These are phyloP conservation scores for Fraxinus cuspidata DNA, from an alignment of 257 asterid species.

Conservation along the genomic window DNA sequence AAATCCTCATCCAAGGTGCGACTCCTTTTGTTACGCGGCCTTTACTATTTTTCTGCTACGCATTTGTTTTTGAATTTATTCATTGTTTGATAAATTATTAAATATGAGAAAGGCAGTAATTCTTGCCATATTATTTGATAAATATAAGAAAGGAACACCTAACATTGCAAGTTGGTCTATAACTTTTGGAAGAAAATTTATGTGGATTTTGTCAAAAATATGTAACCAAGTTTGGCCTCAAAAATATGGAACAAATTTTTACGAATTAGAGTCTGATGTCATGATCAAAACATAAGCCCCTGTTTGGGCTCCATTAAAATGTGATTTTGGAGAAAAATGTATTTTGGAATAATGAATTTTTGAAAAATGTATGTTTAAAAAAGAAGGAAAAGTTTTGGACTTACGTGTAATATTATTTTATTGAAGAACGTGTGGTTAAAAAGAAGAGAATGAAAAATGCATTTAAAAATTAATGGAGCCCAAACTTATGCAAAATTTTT, in stretches of 20 bases:
- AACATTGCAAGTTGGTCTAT: not conserved
- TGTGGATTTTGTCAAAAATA: no score
- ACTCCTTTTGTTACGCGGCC: not conserved
- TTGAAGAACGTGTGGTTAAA: no score
- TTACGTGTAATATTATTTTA: no score
- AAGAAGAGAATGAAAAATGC: no score
- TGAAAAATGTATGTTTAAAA: no score
- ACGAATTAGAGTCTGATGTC: not conserved
- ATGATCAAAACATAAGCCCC: not conserved
- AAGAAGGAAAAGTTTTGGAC: no score
- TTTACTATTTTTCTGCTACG: not conserved
- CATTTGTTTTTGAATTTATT: not conserved
- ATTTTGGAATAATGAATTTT: no score
- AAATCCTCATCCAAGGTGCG: constrained; percentile 82
- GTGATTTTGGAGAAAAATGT: no score
- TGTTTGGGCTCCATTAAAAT: no score
- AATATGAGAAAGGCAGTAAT: not conserved
- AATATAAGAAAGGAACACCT: not conserved
- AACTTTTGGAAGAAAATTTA: not conserved
- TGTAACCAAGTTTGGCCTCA: not conserved
- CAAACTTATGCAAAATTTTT: not conserved
- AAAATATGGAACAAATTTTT: not conserved
- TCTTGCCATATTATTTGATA: not conserved
- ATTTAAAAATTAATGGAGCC: no score
- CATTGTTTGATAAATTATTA: not conserved